phyloP scores from a whole-genome alignment of 768 basidiomycete species.

The Auricularia cornea region DNA sequence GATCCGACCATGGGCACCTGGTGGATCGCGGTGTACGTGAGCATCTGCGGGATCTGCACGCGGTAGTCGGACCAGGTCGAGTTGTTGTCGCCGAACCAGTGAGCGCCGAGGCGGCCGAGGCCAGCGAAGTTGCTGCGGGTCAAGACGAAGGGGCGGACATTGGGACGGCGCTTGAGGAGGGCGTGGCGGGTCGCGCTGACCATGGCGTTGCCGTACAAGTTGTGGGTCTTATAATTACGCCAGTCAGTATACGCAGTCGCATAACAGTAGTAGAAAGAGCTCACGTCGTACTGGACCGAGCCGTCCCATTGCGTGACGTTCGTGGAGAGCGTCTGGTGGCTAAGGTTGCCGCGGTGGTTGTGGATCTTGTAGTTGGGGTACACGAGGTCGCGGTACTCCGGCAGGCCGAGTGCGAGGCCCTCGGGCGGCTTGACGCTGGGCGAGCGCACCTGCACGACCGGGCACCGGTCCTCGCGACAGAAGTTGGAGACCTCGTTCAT shows the following conservation, averaged over 20 bases:
- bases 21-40: conserved; percentile 56
- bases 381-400: conserved; percentile 28
- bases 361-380: conserved; percentile 52
- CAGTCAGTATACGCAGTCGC: no score
- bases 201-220: conserved; percentile 68
- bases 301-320: conserved; percentile 50
- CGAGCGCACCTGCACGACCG: not conserved
- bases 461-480: conserved; percentile 12
- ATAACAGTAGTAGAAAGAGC: no score
- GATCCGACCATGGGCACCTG: conserved; percentile 71
- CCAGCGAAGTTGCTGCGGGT: conserved; percentile 69
- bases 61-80: conserved; percentile 53
- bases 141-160: conserved; percentile 52
- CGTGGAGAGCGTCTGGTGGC: not conserved
- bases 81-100: conserved; percentile 67
- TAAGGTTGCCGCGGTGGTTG: conserved; percentile 34
- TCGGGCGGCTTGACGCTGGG: conserved; percentile 19
- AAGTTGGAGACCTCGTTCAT: conserved; percentile 71
- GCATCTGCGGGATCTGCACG: conserved; percentile 52
- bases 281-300: conserved; percentile 46
- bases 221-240: conserved; percentile 23
- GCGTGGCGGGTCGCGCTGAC: conserved; percentile 51
- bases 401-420: conserved; percentile 7
- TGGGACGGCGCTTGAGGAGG: conserved; percentile 54
- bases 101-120: conserved; percentile 55